phyloP scores from a whole-genome alignment of 257 asterid genomes.

The Fraxinus americana region DNA sequence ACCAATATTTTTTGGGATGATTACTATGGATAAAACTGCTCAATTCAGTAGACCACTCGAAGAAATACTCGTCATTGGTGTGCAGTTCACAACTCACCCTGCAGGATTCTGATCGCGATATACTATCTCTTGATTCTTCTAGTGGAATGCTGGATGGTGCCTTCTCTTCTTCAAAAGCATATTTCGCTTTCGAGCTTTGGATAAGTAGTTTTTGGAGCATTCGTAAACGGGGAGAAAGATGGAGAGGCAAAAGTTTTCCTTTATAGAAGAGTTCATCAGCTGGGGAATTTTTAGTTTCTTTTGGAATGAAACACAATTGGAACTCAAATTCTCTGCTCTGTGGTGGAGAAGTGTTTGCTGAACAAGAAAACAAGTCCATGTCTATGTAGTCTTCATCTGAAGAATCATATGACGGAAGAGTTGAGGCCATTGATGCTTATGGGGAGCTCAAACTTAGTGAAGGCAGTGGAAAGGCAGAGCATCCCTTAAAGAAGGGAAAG shows the following conservation, averaged over 20 bases:
- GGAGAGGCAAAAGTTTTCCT: conserved; percentile 89
- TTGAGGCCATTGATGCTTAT: conserved; percentile 47
- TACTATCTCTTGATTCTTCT: no score
- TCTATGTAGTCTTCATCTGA: conserved; percentile 52
- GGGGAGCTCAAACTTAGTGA: conserved; percentile 40
- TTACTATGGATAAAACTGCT: conserved; percentile 36
- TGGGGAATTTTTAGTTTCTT: conserved; percentile 44
- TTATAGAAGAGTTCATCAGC: conserved; percentile 93
- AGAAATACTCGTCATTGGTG: conserved; percentile 49
- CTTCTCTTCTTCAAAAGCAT: conserved; percentile 8
- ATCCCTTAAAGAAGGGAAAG: conserved; percentile 43
- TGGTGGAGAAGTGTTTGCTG: conserved; percentile 34
- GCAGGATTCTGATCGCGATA: no score
- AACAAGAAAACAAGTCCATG: conserved; percentile 34
- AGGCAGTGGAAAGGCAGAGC: conserved; percentile 28
- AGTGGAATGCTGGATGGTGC: conserved; percentile 1
- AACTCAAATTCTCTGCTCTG: conserved; percentile 72
- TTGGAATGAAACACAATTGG: conserved; percentile 46
- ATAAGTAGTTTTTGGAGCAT: conserved; percentile 58
- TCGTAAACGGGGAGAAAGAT: conserved; percentile 64
- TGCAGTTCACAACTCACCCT: no score
- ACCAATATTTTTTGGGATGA: conserved; percentile 49
- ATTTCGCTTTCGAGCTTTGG: conserved; percentile 25
- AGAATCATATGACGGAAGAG: conserved; percentile 13
- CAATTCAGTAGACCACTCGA: conserved; percentile 71